Conservation (phyloP, 2,329 filamentous ascomycete species). For the Colletotrichum siamense region DNA sequence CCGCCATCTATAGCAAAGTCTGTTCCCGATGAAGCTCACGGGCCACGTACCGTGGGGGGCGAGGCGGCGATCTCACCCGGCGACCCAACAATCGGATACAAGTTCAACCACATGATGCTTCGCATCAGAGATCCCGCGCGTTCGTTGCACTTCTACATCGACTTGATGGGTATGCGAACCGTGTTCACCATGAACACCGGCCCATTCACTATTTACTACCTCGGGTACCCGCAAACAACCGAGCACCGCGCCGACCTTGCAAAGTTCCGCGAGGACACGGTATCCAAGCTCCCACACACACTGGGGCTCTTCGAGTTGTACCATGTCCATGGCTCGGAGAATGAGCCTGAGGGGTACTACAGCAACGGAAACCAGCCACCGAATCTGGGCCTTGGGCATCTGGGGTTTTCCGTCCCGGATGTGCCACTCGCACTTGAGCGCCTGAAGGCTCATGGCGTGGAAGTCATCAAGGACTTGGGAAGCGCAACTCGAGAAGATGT, state of each 20-base stretch:
- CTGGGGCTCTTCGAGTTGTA: neutral
- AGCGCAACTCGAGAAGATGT: neutral
- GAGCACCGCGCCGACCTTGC: neutral
- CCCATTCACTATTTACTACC: rapidly evolving
- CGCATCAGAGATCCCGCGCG: neutral
- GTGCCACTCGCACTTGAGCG: neutral
- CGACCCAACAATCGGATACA: neutral
- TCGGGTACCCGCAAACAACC: neutral
- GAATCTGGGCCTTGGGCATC: neutral
- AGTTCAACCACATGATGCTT: neutral
- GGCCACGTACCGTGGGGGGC: rapidly evolving
- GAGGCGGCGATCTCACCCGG: neutral
- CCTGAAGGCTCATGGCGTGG: neutral
- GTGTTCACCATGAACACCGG: neutral
- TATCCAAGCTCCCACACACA: neutral
- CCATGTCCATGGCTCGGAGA: neutral
- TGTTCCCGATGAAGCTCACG: rapidly evolving
- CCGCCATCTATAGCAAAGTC: neutral
- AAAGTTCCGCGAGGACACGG: neutral
- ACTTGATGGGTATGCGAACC: neutral
- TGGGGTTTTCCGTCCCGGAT: neutral
- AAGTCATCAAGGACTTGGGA: neutral
- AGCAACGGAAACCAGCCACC: neutral
- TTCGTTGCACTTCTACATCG: neutral
- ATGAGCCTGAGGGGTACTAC: neutral